phyloP scores from a whole-genome alignment of 257 asterid species.

The Paulownia fortunei region DNA sequence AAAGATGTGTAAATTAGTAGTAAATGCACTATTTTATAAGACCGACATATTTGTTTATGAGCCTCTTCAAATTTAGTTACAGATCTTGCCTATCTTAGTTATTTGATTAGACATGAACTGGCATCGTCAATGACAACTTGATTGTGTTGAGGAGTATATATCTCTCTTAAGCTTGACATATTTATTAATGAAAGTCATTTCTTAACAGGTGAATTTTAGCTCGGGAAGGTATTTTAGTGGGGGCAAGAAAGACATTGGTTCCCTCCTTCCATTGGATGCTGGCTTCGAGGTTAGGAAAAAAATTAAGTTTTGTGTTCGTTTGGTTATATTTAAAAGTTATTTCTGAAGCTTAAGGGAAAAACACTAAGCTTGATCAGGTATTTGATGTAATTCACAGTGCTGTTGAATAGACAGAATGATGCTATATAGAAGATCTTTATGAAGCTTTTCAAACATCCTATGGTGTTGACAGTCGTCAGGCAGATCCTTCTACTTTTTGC shows the following conservation, averaged over 20 bases:
- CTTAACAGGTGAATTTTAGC: slow-evolving; percentile 88
- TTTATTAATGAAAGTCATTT: slow-evolving; percentile 30
- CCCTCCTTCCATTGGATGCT: slow-evolving; percentile 93
- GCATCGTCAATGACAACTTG: slow-evolving; percentile 5
- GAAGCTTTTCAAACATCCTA: slow-evolving; percentile 19
- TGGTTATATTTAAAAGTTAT: not conserved
- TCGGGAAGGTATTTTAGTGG: slow-evolving; percentile 91
- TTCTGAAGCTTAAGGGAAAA: slow-evolving; percentile 13
- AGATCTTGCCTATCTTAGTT: not conserved
- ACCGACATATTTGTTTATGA: not conserved
- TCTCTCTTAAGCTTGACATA: slow-evolving; percentile 20
- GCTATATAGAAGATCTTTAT: slow-evolving; percentile 9
- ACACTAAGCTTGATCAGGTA: not conserved
- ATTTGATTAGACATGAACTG: slow-evolving; percentile 14
- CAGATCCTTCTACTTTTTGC: slow-evolving; percentile 1
- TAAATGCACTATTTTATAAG: not conserved
- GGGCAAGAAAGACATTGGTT: slow-evolving; percentile 56
- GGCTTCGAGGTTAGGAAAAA: slow-evolving; percentile 79
- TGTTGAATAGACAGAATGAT: not conserved
- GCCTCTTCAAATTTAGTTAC: slow-evolving; percentile 9
- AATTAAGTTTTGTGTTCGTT: not conserved
- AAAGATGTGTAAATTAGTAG: not conserved
- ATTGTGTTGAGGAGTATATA: slow-evolving; percentile 4
- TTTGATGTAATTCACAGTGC: slow-evolving; percentile 19
- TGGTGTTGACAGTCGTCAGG: slow-evolving; percentile 8